Evolutionary conservation across 2,329 filamentous ascomycete genomes (phyloP), one percentile per base, ranked within the genome.

Genomic region (Claviceps africana): DNA sequence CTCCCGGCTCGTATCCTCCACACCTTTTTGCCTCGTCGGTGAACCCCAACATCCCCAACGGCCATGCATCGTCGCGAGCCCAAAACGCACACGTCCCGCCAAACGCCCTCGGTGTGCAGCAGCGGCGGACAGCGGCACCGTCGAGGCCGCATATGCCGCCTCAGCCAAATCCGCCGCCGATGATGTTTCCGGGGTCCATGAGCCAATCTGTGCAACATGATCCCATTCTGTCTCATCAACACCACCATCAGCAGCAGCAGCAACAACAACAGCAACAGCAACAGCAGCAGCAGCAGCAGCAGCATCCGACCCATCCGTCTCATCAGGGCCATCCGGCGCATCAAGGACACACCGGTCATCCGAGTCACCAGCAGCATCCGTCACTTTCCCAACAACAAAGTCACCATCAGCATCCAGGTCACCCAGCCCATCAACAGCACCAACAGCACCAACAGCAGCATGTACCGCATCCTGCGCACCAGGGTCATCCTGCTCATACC

Each of bases 11-110:
- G 21, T 79, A 78, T 56, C 64, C 74, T 21, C 75, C 77, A 57
- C 75, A 77, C 56, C 67, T 81, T 55, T 81, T 78, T 64, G 70
- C 67, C 47, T 65, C 74, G 22, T 64, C 74, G 46, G 66, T 75
- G 67, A 61, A 73, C 68, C 60, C 71, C 54, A 74, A 67, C 57
- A 68, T 78, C 51, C 64, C 70, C 56, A 75, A 72, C 63, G 68
- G 76, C 51, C 59, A 56, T 45, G 48, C 55, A 22, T 43, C 75
- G 60, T 73, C 72, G 56, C 67, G 68, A 58, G 56, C 68, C 19
- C 67, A 72, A 33, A 70, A 68, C 53, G 61, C 68, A 50, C 75
- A 75, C 58, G 66, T 75, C 51, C 68, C 76, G 53, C 68, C 76
- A 51, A 73, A 73, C 59, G 69, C 73, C 43, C 70, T 74, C 56